Conservation (phyloP, 2,329 filamentous ascomycete genomes). For the Aspergillus tanneri region DNA sequence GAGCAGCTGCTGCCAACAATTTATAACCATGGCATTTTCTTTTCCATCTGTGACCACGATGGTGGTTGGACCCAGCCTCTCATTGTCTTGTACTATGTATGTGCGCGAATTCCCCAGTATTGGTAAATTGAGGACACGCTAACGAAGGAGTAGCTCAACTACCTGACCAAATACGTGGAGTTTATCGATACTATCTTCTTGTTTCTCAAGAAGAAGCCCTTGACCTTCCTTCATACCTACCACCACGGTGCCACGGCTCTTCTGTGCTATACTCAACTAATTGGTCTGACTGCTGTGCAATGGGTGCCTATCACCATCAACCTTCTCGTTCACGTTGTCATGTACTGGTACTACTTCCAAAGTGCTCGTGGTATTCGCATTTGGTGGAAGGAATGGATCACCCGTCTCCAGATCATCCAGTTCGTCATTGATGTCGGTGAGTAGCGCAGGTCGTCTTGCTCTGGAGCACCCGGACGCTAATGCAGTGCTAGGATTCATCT, state of each 20-base stretch:
- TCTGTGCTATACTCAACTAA: constrained; percentile 95
- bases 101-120: constrained; percentile 38
- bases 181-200: constrained; percentile 94
- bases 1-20: constrained; percentile 89
- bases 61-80: constrained; percentile 94
- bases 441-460: constrained; percentile 30
- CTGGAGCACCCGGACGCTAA: constrained; percentile 20
- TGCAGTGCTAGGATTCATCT: constrained; percentile 74
- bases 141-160: constrained; percentile 71
- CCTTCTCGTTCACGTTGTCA: constrained; percentile 90
- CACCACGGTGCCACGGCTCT: constrained; percentile 96
- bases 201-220: constrained; percentile 98
- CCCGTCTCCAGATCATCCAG: constrained; percentile 92
- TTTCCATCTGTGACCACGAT: constrained; percentile 71
- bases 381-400: constrained; percentile 99
- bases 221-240: constrained; percentile 99
- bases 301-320: constrained; percentile 95
- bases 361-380: constrained; percentile 90
- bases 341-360: constrained; percentile 99
- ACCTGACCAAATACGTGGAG: constrained; percentile 96
- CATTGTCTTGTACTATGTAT: constrained; percentile 93
- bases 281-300: constrained; percentile 87
- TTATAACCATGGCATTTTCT: constrained; percentile 78
- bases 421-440: constrained; percentile 95
- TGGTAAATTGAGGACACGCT: constrained; percentile 30